Evolutionary conservation across 2,329 filamentous ascomycete species (phyloP).

Genomic region (Ophioceras dolichostomum): DNA sequence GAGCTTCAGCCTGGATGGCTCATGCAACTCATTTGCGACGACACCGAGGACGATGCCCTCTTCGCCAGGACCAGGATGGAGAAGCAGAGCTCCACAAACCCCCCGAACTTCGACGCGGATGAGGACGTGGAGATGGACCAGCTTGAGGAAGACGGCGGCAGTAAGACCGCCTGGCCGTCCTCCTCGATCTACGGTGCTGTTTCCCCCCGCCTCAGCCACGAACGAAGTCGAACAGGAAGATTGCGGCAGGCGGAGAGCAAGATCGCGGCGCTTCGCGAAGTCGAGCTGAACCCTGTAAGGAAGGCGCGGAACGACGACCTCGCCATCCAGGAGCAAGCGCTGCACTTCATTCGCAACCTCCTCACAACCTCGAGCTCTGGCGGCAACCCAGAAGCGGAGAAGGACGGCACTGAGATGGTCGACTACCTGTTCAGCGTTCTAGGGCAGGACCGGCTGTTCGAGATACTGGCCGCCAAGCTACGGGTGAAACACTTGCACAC

Average conservation of each 20-base stretch:
- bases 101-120: conserved; percentile 23
- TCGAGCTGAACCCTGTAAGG: conserved; percentile 54
- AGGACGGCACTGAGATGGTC: conserved; percentile 59
- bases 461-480: conserved; percentile 69
- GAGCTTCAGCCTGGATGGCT: conserved; percentile 72
- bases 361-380: conserved; percentile 50
- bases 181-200: conserved; percentile 8
- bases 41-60: conserved; percentile 40
- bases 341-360: conserved; percentile 83
- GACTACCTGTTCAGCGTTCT: conserved; percentile 69
- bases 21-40: conserved; percentile 60
- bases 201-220: conserved; percentile 7
- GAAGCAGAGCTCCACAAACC: conserved; percentile 5
- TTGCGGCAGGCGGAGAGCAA: conserved; percentile 37
- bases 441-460: conserved; percentile 66
- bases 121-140: conserved; percentile 46
- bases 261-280: conserved; percentile 42
- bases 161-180: conserved; percentile 4
- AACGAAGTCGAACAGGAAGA: conserved; percentile 21
- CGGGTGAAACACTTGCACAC: conserved; percentile 45
- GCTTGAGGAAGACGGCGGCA: conserved; percentile 25
- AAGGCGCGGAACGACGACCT: conserved; percentile 67
- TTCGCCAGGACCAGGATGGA: conserved; percentile 16
- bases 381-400: conserved; percentile 33
- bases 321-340: conserved; percentile 78